These are phyloP conservation scores for Acrocalymma vagum DNA, from an alignment of 2,329 filamentous ascomycete species.

Conservation along the genomic window DNA sequence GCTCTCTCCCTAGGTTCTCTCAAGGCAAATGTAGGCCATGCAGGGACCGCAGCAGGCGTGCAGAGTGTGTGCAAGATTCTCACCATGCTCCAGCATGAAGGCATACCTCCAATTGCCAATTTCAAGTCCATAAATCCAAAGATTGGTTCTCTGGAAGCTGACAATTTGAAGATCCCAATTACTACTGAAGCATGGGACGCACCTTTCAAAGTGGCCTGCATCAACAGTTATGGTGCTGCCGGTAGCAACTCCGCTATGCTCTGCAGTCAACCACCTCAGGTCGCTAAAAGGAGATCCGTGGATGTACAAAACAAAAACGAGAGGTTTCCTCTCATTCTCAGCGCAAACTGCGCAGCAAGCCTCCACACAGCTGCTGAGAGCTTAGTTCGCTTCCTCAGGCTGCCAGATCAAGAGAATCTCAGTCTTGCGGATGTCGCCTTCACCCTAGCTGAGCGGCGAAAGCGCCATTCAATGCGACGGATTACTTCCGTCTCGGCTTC, in stretches of 20 bases:
- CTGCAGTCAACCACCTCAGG: conserved; percentile 1
- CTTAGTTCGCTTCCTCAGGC: too few relatives aligned
- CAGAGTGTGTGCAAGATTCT: conserved; percentile 32
- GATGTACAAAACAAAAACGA: background rate
- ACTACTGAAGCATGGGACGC: conserved; percentile 9
- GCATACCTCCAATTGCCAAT: conserved; percentile 20
- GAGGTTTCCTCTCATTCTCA: too few relatives aligned
- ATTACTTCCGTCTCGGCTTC: too few relatives aligned
- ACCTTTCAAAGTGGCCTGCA: conserved; percentile 27
- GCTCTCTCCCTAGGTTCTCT: conserved; percentile 36
- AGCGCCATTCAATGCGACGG: too few relatives aligned
- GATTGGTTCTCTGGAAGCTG: conserved; percentile 16
- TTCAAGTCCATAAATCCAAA: conserved; percentile 25
- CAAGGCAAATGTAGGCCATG: conserved; percentile 46
- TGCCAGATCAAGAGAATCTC: too few relatives aligned
- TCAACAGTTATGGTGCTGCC: conserved; percentile 51
- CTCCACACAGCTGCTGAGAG: too few relatives aligned
- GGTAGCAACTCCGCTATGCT: conserved; percentile 26
- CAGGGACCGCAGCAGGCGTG: conserved; percentile 43
- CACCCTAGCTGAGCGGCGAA: too few relatives aligned
- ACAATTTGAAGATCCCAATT: conserved; percentile 18
- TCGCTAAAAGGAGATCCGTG: background rate
- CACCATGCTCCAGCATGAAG: conserved; percentile 20
- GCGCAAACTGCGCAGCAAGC: too few relatives aligned
- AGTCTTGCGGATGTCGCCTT: too few relatives aligned